Conservation (phyloP, 106 monocot genomes). For the Agapanthus africanus region DNA sequence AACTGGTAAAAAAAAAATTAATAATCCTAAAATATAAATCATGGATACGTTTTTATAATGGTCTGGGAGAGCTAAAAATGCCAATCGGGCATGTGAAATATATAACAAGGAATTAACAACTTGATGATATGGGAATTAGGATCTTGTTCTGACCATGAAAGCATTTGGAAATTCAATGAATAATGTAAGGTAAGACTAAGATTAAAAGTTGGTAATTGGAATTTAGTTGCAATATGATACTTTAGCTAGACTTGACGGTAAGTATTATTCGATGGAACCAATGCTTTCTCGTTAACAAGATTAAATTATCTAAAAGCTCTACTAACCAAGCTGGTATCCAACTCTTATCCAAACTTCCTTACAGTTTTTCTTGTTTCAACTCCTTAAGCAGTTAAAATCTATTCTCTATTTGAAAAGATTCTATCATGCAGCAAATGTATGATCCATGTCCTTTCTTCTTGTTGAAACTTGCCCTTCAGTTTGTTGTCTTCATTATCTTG, state of each 20-base stretch:
- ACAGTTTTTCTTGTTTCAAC: background rate
- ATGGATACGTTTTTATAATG: background rate
- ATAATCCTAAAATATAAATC: background rate
- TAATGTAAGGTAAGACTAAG: background rate
- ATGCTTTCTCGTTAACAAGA: background rate
- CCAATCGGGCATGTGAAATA: background rate
- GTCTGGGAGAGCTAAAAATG: background rate
- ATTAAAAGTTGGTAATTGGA: background rate
- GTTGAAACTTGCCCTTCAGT: background rate
- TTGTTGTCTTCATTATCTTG: background rate
- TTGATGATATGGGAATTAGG: background rate
- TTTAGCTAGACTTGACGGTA: background rate
- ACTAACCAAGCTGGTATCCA: background rate
- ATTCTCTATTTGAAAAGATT: background rate
- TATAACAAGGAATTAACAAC: background rate
- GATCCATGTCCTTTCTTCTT: background rate
- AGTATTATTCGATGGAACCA: background rate
- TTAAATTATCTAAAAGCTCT: background rate
- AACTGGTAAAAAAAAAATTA: background rate
- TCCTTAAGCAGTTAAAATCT: background rate
- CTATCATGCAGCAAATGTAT: background rate
- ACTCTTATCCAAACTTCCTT: background rate
- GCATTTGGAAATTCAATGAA: background rate
- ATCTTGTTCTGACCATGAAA: background rate
- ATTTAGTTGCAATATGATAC: background rate